Conservation (phyloP, 352 stramenopile species). For the Aphanomyces astaci region DNA sequence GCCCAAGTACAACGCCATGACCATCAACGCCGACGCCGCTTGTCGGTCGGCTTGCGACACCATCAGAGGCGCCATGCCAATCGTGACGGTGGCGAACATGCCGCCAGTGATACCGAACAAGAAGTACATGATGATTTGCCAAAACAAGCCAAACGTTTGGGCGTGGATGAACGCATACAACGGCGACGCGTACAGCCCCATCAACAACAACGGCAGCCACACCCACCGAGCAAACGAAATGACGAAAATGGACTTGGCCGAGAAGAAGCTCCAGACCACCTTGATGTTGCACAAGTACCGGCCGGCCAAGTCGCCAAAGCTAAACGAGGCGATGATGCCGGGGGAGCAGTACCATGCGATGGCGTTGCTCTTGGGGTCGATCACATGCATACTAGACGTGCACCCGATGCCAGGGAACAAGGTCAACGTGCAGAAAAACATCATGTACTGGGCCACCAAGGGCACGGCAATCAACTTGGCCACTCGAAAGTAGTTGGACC, state of each 20-base stretch:
- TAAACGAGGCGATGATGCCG: conserved; percentile 49
- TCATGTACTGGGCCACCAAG: conserved; percentile 39
- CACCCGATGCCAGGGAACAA: conserved; percentile 53
- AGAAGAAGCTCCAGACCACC: conserved; percentile 48
- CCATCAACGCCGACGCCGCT: conserved; percentile 48
- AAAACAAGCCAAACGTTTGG: not conserved
- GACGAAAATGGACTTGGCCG: conserved; percentile 36
- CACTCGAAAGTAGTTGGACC: conserved; percentile 39
- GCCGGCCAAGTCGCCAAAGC: conserved; percentile 57
- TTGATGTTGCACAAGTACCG: conserved; percentile 38
- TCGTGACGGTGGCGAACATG: conserved; percentile 54
- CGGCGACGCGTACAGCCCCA: conserved; percentile 42
- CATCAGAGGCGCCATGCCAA: conserved; percentile 42
- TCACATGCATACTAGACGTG: conserved; percentile 27
- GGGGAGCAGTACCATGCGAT: conserved; percentile 45
- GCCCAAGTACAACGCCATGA: conserved; percentile 47
- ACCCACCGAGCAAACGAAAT: conserved; percentile 38
- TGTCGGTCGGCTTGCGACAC: conserved; percentile 47
- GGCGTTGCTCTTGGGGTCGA: conserved; percentile 13
- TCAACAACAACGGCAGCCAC: conserved; percentile 51
- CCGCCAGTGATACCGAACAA: conserved; percentile 43
- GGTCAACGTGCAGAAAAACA: conserved; percentile 52
- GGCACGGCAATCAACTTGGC: conserved; percentile 44
- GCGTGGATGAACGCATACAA: conserved; percentile 42
- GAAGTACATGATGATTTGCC: conserved; percentile 29